Conservation (phyloP, 2,329 filamentous ascomycete genomes). For the Exophiala aquamarina region DNA sequence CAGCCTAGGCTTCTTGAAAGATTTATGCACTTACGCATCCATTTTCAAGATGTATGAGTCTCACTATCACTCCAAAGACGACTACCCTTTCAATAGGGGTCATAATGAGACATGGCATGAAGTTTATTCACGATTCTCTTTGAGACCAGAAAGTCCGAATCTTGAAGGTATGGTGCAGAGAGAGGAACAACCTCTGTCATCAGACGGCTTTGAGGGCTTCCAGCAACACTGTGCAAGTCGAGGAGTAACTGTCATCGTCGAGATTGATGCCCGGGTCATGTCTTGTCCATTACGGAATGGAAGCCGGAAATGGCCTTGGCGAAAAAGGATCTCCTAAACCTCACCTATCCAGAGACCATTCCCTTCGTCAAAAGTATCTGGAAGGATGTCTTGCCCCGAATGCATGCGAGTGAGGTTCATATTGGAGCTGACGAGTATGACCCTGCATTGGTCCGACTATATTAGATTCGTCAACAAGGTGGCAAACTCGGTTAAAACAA, state of each 20-base stretch:
- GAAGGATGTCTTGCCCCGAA: slow-evolving; percentile 56
- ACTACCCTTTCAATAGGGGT: slow-evolving; percentile 51
- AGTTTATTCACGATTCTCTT: slow-evolving; percentile 57
- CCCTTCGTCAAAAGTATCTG: slow-evolving; percentile 55
- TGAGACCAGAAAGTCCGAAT: slow-evolving; percentile 50
- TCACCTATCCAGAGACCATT: slow-evolving; percentile 56
- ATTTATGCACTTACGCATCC: slow-evolving; percentile 61
- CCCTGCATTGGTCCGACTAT: slow-evolving; percentile 47
- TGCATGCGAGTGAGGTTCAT: slow-evolving; percentile 55
- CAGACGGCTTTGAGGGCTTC: slow-evolving; percentile 52
- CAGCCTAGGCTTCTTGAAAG: slow-evolving; percentile 53
- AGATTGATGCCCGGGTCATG: slow-evolving; percentile 63
- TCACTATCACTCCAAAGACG: slow-evolving; percentile 60
- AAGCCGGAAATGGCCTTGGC: slow-evolving; percentile 55
- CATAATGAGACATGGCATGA: slow-evolving; percentile 47
- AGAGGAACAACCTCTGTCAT: slow-evolving; percentile 56
- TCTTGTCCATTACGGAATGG: slow-evolving; percentile 59
- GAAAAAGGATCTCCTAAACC: slow-evolving; percentile 55
- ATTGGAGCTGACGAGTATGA: slow-evolving; percentile 59
- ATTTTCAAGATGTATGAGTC: slow-evolving; percentile 63
- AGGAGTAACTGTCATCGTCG: slow-evolving; percentile 59
- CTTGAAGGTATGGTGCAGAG: slow-evolving; percentile 52
- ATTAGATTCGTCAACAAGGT: slow-evolving; percentile 56
- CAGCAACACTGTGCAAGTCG: slow-evolving; percentile 53
- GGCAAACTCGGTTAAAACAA: slow-evolving; percentile 45